Evolutionary conservation across 2,329 filamentous ascomycete genomes (phyloP).

Genomic region (Arachnopeziza araneosa): DNA sequence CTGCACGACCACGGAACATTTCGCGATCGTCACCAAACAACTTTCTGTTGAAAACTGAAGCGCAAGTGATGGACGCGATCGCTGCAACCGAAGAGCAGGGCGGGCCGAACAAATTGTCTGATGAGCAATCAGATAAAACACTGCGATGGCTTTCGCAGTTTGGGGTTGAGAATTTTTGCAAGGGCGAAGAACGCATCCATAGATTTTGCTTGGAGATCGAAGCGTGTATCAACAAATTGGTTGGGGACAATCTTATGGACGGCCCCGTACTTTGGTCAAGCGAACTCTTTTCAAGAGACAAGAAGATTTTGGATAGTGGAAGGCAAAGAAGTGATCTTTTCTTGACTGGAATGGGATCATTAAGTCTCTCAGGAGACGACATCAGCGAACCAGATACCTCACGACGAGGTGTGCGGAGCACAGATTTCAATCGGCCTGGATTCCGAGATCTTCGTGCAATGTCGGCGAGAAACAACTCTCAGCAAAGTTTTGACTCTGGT

Average conservation of each 20-base stretch:
- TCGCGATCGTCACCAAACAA: conserved; percentile 29
- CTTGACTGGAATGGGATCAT: conserved; percentile 40
- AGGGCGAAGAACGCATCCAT: conserved; percentile 90
- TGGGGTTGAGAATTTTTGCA: conserved; percentile 87
- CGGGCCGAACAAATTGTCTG: conserved; percentile 91
- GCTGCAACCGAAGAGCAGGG: conserved; percentile 79
- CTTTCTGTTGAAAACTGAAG: conserved; percentile 76
- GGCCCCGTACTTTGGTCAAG: conserved; percentile 90
- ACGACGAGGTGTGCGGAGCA: conserved; percentile 33
- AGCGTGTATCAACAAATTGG: conserved; percentile 76
- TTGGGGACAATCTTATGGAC: conserved; percentile 77
- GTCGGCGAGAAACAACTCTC: conserved; percentile 58
- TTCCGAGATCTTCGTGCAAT: conserved; percentile 52
- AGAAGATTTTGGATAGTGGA: conserved; percentile 45
- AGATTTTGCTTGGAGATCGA: conserved; percentile 88
- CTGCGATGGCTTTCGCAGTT: conserved; percentile 75
- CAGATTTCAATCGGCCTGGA: conserved; percentile 43
- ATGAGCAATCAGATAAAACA: conserved; percentile 86
- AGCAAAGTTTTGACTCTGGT: conserved; percentile 65
- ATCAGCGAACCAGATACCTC: conserved; percentile 21
- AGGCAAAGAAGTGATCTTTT: conserved; percentile 44
- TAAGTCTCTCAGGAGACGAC: conserved; percentile 43
- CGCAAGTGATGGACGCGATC: conserved; percentile 80
- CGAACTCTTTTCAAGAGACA: conserved; percentile 77
- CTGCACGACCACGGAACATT: conserved; percentile 33